These are phyloP conservation scores for Candida bentonensis DNA, from an alignment of 805 yeast genomes.

Conservation along the genomic window DNA sequence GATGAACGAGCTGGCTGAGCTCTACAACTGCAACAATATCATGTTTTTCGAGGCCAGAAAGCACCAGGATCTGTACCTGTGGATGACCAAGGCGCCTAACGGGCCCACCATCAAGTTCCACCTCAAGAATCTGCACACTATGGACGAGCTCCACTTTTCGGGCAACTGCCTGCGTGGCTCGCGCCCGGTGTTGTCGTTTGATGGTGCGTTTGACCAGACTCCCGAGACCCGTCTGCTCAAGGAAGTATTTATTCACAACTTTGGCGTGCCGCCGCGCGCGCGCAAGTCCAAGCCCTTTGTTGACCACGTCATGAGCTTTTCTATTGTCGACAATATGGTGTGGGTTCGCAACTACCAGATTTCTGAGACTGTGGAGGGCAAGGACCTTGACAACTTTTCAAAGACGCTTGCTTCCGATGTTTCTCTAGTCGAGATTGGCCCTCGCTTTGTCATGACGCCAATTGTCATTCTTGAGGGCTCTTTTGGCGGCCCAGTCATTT, in stretches of 20 bases:
- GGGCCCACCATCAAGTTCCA: constrained; percentile 94
- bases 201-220: constrained; percentile 52
- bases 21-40: constrained; percentile 92
- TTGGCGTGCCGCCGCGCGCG: constrained; percentile 92
- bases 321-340: constrained; percentile 81
- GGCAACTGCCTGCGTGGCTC: constrained; percentile 95
- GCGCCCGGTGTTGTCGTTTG: constrained; percentile 86
- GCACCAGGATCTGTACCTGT: constrained; percentile 85
- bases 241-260: constrained; percentile 66
- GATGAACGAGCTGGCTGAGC: constrained; percentile 88
- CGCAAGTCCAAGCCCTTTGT: constrained; percentile 88
- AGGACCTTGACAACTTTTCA: constrained; percentile 31
- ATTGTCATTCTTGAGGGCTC: constrained; percentile 91
- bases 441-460: constrained; percentile 84
- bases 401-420: constrained; percentile 35
- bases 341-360: constrained; percentile 96
- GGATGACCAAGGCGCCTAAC: constrained; percentile 94
- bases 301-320: constrained; percentile 89
- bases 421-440: constrained; percentile 88
- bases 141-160: constrained; percentile 90
- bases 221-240: constrained; percentile 65
- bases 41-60: constrained; percentile 91
- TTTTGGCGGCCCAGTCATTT: constrained; percentile 94
- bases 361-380: constrained; percentile 39
- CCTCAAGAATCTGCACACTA: constrained; percentile 87